These are phyloP conservation scores for Cladosporium sp. DNA, from an alignment of 2,329 filamentous ascomycete genomes.

Conservation along the genomic window DNA sequence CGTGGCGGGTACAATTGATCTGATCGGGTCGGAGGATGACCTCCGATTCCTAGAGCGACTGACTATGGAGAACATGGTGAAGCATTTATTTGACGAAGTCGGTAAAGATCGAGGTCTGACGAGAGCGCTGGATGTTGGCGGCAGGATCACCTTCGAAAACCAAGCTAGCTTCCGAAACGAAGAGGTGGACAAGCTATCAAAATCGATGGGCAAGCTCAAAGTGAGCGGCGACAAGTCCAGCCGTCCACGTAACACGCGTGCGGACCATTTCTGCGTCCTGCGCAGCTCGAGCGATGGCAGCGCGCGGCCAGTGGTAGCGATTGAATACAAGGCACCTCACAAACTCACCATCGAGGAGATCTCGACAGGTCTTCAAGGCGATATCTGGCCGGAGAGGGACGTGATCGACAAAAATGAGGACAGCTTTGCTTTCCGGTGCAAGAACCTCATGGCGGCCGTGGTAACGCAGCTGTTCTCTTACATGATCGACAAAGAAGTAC, in stretches of 20 bases:
- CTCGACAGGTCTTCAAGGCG: background rate
- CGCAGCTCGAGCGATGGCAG: background rate
- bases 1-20: background rate
- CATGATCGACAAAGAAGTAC: conserved; percentile 11
- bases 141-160: background rate
- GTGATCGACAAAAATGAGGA: conserved; percentile 10
- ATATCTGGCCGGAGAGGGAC: conserved; percentile 7
- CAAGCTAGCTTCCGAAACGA: background rate
- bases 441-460: conserved; percentile 11
- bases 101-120: background rate
- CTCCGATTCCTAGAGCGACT: background rate
- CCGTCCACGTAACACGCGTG: background rate
- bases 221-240: background rate
- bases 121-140: background rate
- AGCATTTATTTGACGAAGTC: background rate
- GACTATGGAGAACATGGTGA: background rate
- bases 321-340: conserved; percentile 12
- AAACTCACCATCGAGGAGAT: conserved; percentile 8
- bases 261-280: conserved; percentile 7
- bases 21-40: background rate
- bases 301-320: conserved; percentile 3
- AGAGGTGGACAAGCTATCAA: background rate
- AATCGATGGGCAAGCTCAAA: background rate
- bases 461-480: conserved; percentile 15
- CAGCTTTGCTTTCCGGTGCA: conserved; percentile 6